Evolutionary conservation across 805 yeast species (phyloP), one percentile per base, ranked within the genome.

Genomic region (Kockiozyma suomiensis): DNA sequence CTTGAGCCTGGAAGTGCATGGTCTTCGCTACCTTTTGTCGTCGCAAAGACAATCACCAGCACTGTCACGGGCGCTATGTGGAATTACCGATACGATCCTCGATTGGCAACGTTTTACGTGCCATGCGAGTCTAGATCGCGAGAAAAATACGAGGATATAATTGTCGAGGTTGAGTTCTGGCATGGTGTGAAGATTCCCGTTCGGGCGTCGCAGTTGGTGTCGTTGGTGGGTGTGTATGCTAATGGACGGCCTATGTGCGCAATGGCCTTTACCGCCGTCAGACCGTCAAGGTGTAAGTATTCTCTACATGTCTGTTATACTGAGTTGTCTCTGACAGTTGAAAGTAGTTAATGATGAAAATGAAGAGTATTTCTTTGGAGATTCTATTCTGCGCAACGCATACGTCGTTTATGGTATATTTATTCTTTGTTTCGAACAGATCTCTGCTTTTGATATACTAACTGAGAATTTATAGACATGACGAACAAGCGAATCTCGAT

Each of bases 181-280:
- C 26, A 19, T 8, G 56, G 45, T 13, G 54, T 50, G 25, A 56
- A 50, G 37, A 41, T 61, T 21, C 48, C 57, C 7, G 64, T 61
- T 48, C 33, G 21, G 33, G 43, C 58, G 38, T 21, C 40, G 28
- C 61, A 52, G 32, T 40, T 61, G 33, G 42, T 61, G 4, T 26
- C 50, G 19, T 8, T 23, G 12, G 38, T 61, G 30, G 64, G 56
- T n/a, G 37, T 25, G 12, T 26, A 37, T 37, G 50, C 40, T 2
- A 49, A 43, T 23, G 64, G 61, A 30, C 21, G 5, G 21, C 61
- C 61, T 30, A 42, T 56, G 42, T 61, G 64, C 32, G 59, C 64
- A 2, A 17, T 59, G 35, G 50, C 64, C 7, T 41, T 52, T 30
- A 59, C 54, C 4, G 38, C 61, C 7, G 17, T 30, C 3, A 32